Evolutionary conservation across 2,329 filamentous ascomycete genomes (phyloP), one percentile per base, ranked within the genome.

Genomic region (Ophiostoma angusticollis): DNA sequence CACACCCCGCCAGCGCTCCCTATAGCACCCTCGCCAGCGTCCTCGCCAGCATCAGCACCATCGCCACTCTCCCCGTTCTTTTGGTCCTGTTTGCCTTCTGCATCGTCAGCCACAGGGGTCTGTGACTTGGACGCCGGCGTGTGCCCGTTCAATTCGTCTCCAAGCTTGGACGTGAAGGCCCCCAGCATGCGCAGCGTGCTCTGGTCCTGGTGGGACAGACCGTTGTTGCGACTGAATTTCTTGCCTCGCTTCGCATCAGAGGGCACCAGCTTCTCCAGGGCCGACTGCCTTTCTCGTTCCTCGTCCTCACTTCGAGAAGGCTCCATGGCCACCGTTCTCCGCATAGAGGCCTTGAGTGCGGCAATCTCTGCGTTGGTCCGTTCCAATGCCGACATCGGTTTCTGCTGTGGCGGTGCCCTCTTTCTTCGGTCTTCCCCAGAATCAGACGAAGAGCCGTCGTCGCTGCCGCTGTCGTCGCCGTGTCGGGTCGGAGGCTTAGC

Each of bases 301-400:
- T n/a, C 19, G 9, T 14, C 13, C 12, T 67, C 62, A 21, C 67
- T 64, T 1, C n/a, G n/a, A n/a, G n/a, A n/a, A n/a, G 67, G 61
- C 47, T 64, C 66, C 1, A 58, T 52, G 37, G 69, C 59, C 19
- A 72, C 60, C 17, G 68, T 80, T 24, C 83, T 71, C 53, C 78
- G 80, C 79, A 91, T 84, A 1, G 81, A 86, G 8, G 80, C 80
- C 56, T 87, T 89, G 4, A 91, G 62, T 1, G 79, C 79, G 5
- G 80, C 81, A 39, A 89, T 85, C 51, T 91, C 80, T 27, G 83
- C 81, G 48, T 87, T 87, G 3, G 81, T 83, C 47, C 67, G 67
- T 45, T 85, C 78, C 9, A 87, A 60, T 1, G 68, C 66, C 1
- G 67, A 67, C 50, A 70, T 71, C 33, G 56, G 58, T 9, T 38